Percentiles rank a stretch among this genome's conserved stretches.
Evolutionary conservation across 75 land plant genomes (phyloP).

Genomic region (Selaginella moellendorffii): DNA sequence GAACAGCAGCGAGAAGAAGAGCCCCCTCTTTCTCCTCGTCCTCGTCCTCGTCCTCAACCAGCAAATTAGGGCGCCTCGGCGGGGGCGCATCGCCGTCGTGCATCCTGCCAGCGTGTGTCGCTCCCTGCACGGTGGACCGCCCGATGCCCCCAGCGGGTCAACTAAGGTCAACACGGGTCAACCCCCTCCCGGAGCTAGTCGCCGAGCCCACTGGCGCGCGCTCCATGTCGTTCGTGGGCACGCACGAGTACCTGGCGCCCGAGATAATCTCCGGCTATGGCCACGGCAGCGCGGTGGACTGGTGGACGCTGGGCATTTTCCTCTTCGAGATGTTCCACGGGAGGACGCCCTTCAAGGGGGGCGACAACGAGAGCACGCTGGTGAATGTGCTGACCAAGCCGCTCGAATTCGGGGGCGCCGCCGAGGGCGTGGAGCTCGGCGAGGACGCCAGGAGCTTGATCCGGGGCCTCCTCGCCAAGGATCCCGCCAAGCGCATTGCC

Average conservation of each 20-base stretch:
- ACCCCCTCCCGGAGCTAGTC: conserved; percentile 13
- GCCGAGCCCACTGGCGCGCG: conserved; percentile 53
- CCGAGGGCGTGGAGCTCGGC: not conserved
- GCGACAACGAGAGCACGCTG: conserved; percentile 47
- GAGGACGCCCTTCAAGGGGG: conserved; percentile 62
- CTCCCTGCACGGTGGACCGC: not conserved
- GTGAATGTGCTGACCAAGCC: conserved; percentile 31
- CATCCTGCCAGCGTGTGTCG: not conserved
- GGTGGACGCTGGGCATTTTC: conserved; percentile 84
- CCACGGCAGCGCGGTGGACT: conserved; percentile 70
- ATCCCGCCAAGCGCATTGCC: conserved; percentile 43
- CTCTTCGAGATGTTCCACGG: conserved; percentile 57
- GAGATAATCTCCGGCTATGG: conserved; percentile 48
- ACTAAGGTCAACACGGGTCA: not conserved
- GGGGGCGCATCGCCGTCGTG: conserved; percentile 10
- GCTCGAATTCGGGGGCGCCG: conserved; percentile 35
- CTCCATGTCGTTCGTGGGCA: conserved; percentile 61
- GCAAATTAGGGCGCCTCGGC: conserved; percentile 1
- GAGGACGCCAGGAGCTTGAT: conserved; percentile 40
- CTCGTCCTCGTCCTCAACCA: not conserved
- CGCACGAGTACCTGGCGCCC: conserved; percentile 79
- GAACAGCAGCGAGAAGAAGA: not conserved
- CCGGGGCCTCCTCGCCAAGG: conserved; percentile 34
- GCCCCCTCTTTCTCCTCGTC: not conserved
- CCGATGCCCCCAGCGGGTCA: not conserved